phyloP scores from a whole-genome alignment of 352 stramenopile genomes.

The Globisporangium lucens region DNA sequence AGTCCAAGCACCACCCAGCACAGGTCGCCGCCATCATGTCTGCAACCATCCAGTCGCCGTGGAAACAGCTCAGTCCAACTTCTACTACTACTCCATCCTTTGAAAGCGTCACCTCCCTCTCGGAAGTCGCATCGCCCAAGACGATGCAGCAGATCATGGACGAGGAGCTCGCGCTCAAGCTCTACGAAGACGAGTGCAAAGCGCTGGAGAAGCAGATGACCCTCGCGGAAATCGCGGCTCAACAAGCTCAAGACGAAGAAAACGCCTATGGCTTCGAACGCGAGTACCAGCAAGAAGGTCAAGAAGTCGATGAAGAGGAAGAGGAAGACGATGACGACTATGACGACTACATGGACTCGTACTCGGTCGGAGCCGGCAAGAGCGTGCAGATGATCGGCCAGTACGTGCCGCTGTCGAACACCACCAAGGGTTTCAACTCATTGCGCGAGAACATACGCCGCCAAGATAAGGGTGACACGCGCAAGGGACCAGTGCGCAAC shows the following conservation, averaged over 20 bases:
- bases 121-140: background rate
- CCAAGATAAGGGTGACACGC: constrained; percentile 26
- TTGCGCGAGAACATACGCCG: constrained; percentile 33
- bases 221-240: constrained; percentile 9
- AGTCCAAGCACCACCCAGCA: background rate
- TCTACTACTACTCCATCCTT: background rate
- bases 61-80: constrained; percentile 7
- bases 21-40: background rate
- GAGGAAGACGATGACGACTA: constrained; percentile 22
- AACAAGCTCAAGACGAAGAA: constrained; percentile 5
- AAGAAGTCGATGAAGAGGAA: constrained; percentile 4
- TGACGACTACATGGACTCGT: constrained; percentile 22
- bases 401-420: constrained; percentile 7
- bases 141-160: constrained; percentile 69
- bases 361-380: constrained; percentile 4
- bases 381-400: constrained; percentile 5
- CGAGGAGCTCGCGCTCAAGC: constrained; percentile 46
- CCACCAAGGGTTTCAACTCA: constrained; percentile 22
- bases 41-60: background rate
- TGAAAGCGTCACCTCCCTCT: background rate
- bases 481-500: constrained; percentile 15
- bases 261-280: background rate
- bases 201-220: constrained; percentile 11
- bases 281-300: constrained; percentile 10
- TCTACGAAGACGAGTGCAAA: constrained; percentile 32